A percentile compares a stretch with the other conserved stretches of the same genome.
These are phyloP conservation scores for Salix dunnii DNA, from an alignment of 345 rosid species.

Conservation along the genomic window DNA sequence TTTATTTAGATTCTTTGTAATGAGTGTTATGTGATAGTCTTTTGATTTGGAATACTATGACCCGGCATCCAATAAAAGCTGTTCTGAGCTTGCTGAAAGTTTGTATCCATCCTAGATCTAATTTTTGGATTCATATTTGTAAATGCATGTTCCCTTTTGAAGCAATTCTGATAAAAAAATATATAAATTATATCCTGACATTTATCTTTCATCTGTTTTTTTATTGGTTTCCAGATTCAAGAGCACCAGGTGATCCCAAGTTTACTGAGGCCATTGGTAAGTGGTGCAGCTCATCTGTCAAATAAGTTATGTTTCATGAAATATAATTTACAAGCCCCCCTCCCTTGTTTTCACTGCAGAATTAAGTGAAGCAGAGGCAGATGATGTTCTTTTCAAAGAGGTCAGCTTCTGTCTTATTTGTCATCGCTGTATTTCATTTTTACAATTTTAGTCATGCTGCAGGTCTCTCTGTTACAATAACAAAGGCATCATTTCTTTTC, in stretches of 20 bases:
- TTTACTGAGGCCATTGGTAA: constrained; percentile 77
- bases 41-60: neutral
- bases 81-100: neutral
- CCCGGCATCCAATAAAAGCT: neutral
- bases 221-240: constrained; percentile 53
- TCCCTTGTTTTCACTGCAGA: constrained; percentile 42
- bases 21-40: neutral
- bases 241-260: constrained; percentile 54
- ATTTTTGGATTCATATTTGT: neutral
- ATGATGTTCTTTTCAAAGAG: constrained; percentile 90
- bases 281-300: constrained; percentile 13
- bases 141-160: neutral
- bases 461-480: neutral
- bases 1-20: neutral
- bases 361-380: constrained; percentile 64
- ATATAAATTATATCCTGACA: neutral
- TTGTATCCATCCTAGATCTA: neutral
- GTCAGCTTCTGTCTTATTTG: constrained; percentile 30
- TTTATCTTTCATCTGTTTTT: neutral
- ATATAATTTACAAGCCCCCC: neutral
- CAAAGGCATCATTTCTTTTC: neutral
- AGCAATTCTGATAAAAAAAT: neutral
- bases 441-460: neutral
- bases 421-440: neutral
- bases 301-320: neutral